These are phyloP conservation scores for Apiospora saccharicola DNA, from an alignment of 2,329 filamentous ascomycete species.

Conservation along the genomic window DNA sequence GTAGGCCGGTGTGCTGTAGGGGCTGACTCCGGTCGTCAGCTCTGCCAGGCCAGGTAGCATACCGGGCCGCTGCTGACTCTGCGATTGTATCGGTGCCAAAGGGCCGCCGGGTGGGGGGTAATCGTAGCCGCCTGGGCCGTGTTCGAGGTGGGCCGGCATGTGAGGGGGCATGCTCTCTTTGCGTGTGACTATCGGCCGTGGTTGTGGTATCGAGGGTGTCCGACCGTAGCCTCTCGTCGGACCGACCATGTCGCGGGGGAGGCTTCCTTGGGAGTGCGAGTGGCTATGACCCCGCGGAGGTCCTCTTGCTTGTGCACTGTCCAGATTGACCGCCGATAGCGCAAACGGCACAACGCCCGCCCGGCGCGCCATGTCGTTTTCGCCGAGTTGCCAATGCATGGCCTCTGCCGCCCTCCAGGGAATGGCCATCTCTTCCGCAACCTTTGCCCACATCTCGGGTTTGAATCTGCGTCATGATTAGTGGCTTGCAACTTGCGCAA, in stretches of 20 bases:
- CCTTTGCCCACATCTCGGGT: slow-evolving; percentile 96
- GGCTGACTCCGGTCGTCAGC: slow-evolving; percentile 68
- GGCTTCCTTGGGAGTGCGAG: slow-evolving; percentile 56
- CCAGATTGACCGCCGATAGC: slow-evolving; percentile 63
- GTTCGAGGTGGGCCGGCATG: slow-evolving; percentile 38
- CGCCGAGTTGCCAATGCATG: slow-evolving; percentile 97
- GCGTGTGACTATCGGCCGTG: slow-evolving; percentile 25
- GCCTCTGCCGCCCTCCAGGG: slow-evolving; percentile 96
- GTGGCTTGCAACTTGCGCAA: slow-evolving; percentile 11
- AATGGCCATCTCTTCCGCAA: slow-evolving; percentile 92
- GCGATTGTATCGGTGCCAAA: slow-evolving; percentile 61
- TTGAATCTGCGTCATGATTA: slow-evolving; percentile 75
- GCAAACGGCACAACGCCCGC: slow-evolving; percentile 90
- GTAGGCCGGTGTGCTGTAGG: slow-evolving; percentile 66
- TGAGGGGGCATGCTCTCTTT: slow-evolving; percentile 29
- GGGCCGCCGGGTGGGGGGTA: slow-evolving; percentile 46
- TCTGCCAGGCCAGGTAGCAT: slow-evolving; percentile 68
- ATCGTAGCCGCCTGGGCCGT: slow-evolving; percentile 43
- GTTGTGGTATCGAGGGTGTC: slow-evolving; percentile 30
- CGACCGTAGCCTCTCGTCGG: slow-evolving; percentile 55
- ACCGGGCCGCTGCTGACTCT: slow-evolving; percentile 49
- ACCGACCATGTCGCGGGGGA: slow-evolving; percentile 51
- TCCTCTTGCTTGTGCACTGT: slow-evolving; percentile 47
- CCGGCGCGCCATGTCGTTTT: slow-evolving; percentile 90
- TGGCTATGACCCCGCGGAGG: slow-evolving; percentile 46